Conservation (phyloP, 2,329 filamentous ascomycete genomes). For the Aureobasidium sp. region DNA sequence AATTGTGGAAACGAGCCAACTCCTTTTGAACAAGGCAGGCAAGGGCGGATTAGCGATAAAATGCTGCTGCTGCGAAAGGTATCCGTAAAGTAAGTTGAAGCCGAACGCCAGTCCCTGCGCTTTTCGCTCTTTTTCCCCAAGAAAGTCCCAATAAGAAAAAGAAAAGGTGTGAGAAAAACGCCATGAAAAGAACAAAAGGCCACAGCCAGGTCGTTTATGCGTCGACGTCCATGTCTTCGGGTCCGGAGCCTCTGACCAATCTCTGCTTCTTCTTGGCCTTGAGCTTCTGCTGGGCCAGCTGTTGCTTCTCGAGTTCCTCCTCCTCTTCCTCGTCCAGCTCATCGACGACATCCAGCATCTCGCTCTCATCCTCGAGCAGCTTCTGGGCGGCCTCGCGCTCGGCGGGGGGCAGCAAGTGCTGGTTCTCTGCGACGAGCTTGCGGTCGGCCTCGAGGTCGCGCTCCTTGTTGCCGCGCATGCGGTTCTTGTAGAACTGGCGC, state of each 20-base stretch:
- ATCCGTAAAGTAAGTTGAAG: constrained; percentile 4
- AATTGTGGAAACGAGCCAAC: background rate
- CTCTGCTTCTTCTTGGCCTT: constrained; percentile 40
- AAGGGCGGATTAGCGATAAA: constrained; percentile 2
- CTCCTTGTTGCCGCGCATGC: constrained; percentile 85
- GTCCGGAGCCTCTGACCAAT: constrained; percentile 35
- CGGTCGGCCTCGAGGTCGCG: constrained; percentile 69
- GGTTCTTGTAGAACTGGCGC: constrained; percentile 85
- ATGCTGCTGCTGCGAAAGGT: constrained; percentile 5
- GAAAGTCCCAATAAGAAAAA: background rate
- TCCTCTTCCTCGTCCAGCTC: constrained; percentile 29
- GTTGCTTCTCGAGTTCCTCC: constrained; percentile 27
- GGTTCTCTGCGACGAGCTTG: constrained; percentile 83
- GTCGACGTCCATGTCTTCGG: constrained; percentile 34
- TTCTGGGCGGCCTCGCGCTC: constrained; percentile 35
- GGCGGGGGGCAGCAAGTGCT: constrained; percentile 70
- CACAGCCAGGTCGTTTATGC: constrained; percentile 18
- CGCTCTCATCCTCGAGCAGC: constrained; percentile 51
- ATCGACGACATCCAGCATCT: constrained; percentile 26
- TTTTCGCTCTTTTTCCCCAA: constrained; percentile 6
- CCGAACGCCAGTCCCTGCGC: constrained; percentile 6
- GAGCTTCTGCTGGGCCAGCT: constrained; percentile 30
- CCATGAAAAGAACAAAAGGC: background rate
- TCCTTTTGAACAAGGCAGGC: constrained; percentile 3
- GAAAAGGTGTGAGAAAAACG: background rate